These are phyloP conservation scores for Candida manassasensis DNA, from an alignment of 805 yeast genomes.

Conservation along the genomic window DNA sequence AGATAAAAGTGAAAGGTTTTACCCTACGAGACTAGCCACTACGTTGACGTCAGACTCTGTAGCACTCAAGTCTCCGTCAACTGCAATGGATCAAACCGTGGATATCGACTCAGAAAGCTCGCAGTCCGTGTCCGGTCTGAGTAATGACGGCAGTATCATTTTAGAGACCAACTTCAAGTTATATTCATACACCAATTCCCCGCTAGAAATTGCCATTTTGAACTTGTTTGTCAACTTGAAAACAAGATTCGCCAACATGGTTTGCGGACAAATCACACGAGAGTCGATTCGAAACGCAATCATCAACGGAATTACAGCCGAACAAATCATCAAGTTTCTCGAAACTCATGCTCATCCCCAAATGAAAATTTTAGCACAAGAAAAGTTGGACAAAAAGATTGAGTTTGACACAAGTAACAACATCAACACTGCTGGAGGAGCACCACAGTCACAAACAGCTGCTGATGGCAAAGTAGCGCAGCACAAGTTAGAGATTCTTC, in stretches of 20 bases:
- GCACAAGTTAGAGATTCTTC: slow-evolving; percentile 60
- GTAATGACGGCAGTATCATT: slow-evolving; percentile 68
- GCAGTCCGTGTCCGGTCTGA: slow-evolving; percentile 28
- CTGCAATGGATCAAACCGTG: slow-evolving; percentile 70
- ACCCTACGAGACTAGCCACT: slow-evolving; percentile 88
- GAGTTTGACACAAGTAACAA: slow-evolving; percentile 56
- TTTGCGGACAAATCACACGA: slow-evolving; percentile 87
- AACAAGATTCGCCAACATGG: slow-evolving; percentile 86
- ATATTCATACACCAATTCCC: slow-evolving; percentile 91
- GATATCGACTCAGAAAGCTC: slow-evolving; percentile 13
- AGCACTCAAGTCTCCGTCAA: slow-evolving; percentile 65
- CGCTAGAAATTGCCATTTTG: slow-evolving; percentile 88
- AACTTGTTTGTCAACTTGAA: slow-evolving; percentile 82
- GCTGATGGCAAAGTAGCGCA: slow-evolving; percentile 29
- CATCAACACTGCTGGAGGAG: slow-evolving; percentile 42
- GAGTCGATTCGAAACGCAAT: slow-evolving; percentile 86
- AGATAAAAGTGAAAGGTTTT: slow-evolving; percentile 59
- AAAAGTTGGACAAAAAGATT: slow-evolving; percentile 57
- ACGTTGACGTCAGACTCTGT: slow-evolving; percentile 82
- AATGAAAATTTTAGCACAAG: slow-evolving; percentile 73
- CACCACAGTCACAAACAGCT: slow-evolving; percentile 27
- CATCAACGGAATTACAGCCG: slow-evolving; percentile 86
- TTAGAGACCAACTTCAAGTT: slow-evolving; percentile 91
- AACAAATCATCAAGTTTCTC: slow-evolving; percentile 84
- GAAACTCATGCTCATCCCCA: slow-evolving; percentile 94